Evolutionary conservation across 2,329 filamentous ascomycete genomes (phyloP).

Genomic region (Epicoccum sorghinum): DNA sequence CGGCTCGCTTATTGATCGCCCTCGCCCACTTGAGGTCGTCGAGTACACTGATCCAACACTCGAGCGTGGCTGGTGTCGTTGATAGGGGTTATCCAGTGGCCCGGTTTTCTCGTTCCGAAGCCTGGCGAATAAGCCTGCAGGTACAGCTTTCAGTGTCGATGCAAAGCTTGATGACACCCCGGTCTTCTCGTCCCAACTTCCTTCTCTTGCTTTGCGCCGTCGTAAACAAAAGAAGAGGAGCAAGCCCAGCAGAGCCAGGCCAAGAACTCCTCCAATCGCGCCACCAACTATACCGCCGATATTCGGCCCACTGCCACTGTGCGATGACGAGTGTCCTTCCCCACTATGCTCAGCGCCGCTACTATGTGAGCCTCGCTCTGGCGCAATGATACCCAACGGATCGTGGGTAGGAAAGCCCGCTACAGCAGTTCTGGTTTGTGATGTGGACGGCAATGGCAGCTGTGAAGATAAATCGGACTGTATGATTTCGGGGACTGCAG

Average conservation of each 20-base stretch:
- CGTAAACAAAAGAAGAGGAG: constrained; percentile 44
- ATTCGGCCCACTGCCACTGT: constrained; percentile 15
- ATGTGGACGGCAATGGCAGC: constrained; percentile 16
- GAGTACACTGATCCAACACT: constrained; percentile 45
- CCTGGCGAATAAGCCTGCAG: constrained; percentile 33
- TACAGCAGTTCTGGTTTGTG: constrained; percentile 23
- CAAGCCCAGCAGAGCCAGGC: constrained; percentile 37
- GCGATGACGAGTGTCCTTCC: constrained; percentile 6
- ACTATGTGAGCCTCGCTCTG: constrained; percentile 27
- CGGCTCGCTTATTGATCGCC: constrained; percentile 38
- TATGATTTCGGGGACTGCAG: constrained; percentile 21
- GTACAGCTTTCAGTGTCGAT: constrained; percentile 30
- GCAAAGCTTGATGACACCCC: constrained; percentile 15
- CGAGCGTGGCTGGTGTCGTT: constrained; percentile 35
- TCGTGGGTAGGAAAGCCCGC: constrained; percentile 27
- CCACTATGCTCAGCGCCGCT: constrained; percentile 23
- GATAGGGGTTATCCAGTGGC: constrained; percentile 36
- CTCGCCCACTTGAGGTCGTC: constrained; percentile 29
- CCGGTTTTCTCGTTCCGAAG: constrained; percentile 37
- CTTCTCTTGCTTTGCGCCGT: constrained; percentile 35
- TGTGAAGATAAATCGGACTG: constrained; percentile 19
- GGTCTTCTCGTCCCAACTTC: constrained; percentile 27
- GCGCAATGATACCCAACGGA: constrained; percentile 38
- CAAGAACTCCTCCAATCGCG: constrained; percentile 43
- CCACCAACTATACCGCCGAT: constrained; percentile 44